Evolutionary conservation across 768 basidiomycete genomes (phyloP).

Genomic region (Lactifluus hygrophoroides): DNA sequence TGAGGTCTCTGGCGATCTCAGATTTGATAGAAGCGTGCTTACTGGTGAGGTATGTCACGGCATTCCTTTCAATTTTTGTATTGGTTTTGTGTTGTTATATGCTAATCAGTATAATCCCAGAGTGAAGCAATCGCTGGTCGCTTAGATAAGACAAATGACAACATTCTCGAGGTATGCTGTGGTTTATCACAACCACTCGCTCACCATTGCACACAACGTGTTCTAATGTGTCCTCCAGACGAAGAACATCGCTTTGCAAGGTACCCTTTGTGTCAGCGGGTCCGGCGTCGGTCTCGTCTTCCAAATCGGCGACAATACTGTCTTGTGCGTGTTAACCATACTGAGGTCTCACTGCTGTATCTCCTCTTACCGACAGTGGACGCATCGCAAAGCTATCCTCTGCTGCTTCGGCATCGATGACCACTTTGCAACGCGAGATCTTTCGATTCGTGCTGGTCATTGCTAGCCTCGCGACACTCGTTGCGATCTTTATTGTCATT

Average conservation of each 20-base stretch:
- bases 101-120: slow-evolving; percentile 8
- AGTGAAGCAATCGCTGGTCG: slow-evolving; percentile 19
- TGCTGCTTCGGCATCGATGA: slow-evolving; percentile 27
- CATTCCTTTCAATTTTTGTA: not conserved
- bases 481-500: slow-evolving; percentile 46
- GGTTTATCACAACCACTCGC: not conserved
- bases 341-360: slow-evolving; percentile 4
- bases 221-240: slow-evolving; percentile 31
- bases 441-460: slow-evolving; percentile 48
- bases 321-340: slow-evolving; percentile 35
- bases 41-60: slow-evolving; percentile 45
- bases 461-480: slow-evolving; percentile 34
- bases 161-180: slow-evolving; percentile 22
- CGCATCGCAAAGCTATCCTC: slow-evolving; percentile 34
- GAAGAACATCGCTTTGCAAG: slow-evolving; percentile 52
- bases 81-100: too few species aligned
- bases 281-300: slow-evolving; percentile 41
- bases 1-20: slow-evolving; percentile 45
- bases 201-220: not conserved
- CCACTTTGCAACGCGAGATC: slow-evolving; percentile 48
- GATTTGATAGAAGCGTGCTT: slow-evolving; percentile 56
- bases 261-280: slow-evolving; percentile 43
- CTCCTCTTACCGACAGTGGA: slow-evolving; percentile 21
- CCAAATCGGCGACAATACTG: slow-evolving; percentile 41
- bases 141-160: slow-evolving; percentile 26